phyloP scores from a whole-genome alignment of 192 early-diverging fungal genomes.

The Rhizophagus clarus region DNA sequence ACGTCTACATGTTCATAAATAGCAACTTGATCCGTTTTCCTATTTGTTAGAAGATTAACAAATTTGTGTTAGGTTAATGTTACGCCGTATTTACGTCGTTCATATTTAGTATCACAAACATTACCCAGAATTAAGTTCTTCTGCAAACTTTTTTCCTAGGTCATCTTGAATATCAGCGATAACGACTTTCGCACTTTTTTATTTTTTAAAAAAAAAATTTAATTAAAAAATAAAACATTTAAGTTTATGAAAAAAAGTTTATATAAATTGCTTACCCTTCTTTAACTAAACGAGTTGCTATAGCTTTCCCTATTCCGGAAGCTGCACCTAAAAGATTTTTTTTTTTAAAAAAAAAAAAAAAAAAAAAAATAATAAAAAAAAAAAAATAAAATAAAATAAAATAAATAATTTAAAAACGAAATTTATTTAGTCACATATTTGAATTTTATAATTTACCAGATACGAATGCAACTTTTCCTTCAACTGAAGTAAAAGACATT shows the following conservation, averaged over 20 bases:
- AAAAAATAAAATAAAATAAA: not conserved
- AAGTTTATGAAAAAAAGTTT: too few relatives aligned
- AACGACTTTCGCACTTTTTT: conserved; percentile 59
- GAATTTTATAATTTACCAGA: not conserved
- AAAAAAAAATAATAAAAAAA: not conserved
- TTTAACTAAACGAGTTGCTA: not conserved
- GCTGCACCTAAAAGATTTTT: not conserved
- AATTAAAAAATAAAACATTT: too few relatives aligned
- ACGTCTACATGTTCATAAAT: conserved; percentile 58
- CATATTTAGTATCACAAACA: conserved; percentile 12
- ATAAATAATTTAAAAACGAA: too few relatives aligned
- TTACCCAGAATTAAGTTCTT: conserved; percentile 35
- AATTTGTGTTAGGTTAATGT: too few relatives aligned
- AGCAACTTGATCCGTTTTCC: conserved; percentile 37
- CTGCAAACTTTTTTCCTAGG: conserved; percentile 33
- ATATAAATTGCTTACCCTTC: not conserved
- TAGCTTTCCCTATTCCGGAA: not conserved
- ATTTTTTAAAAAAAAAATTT: too few relatives aligned
- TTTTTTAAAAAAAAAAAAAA: too few relatives aligned
- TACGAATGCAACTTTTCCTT: not conserved
- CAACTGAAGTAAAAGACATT: not conserved
- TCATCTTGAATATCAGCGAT: conserved; percentile 58
- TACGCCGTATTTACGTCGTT: too few relatives aligned
- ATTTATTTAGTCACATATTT: too few relatives aligned
- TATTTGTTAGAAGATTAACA: conserved; percentile 9